phyloP scores from a whole-genome alignment of 2,329 filamentous ascomycete species.

The Apiospora malaysiana region DNA sequence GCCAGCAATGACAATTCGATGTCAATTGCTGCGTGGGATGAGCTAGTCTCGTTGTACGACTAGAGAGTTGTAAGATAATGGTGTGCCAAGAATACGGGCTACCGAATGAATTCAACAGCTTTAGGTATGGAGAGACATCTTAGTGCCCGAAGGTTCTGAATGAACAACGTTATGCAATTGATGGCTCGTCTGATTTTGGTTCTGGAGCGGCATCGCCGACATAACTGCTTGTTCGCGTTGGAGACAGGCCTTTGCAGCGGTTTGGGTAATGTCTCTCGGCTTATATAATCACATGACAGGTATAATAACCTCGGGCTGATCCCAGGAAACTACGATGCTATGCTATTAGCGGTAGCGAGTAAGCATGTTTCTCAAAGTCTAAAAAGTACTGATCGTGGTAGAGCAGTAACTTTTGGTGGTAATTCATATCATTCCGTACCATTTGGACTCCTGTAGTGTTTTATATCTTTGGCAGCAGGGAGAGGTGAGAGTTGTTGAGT shows the following conservation, averaged over 20 bases:
- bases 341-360: neutral
- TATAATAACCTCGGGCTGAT: slow-evolving; percentile 7
- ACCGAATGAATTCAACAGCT: neutral
- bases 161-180: neutral
- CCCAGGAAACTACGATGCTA: neutral
- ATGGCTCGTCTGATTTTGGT: neutral
- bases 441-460: too few relatives aligned
- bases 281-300: slow-evolving; percentile 13
- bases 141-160: too few relatives aligned
- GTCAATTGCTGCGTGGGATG: neutral
- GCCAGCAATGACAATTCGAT: too few relatives aligned
- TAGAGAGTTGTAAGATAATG: neutral
- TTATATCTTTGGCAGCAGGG: too few relatives aligned
- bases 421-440: too few relatives aligned
- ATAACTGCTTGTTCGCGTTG: neutral
- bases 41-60: neutral
- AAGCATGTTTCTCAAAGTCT: neutral
- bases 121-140: neutral
- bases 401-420: neutral
- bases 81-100: neutral
- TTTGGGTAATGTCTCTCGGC: neutral
- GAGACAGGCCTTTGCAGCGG: neutral
- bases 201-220: neutral
- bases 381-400: too few relatives aligned
- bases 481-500: neutral